Base-by-base conservation (phyloP, 1,284 basidiomycete genomes). In the Cryptococcus hybrid region DNA sequence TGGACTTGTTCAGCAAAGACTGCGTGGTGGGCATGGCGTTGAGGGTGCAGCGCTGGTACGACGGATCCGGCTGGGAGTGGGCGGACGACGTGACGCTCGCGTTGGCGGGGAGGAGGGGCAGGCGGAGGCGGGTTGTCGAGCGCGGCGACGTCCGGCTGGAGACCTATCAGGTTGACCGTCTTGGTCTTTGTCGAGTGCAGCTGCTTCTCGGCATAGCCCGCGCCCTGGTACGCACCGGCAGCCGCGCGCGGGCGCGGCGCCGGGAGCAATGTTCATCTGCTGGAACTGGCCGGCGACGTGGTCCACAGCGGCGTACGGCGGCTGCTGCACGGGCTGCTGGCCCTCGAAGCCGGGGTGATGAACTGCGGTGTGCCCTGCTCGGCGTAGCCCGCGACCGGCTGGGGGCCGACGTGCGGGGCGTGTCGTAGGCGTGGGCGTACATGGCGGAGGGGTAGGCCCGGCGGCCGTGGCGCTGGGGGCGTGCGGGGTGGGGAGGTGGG, bases 11-110 rank as follows among this genome's bases (percentile, higher is more conserved):
- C 58, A 99, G 82, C 6, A 99, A 84, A 11, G 90, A 89, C 62
- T 89, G 86, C 15, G 92, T 92, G n/a, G 90, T 94, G 2, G 96
- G 96, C 62, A 99, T 85, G 9, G 91, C 87, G 70, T 96, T 94
- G 61, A 99, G 78, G 1, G 96, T 99, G 68, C 84, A 88, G 50
- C 96, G 88, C 80, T 96, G 92, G 79, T 97, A 99, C 12, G 89
- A 93, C 37, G 88, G 84, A 71, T 98, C 89, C 18, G 93, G 88
- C 70, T 94, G 92, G 46, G 89, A 86, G 54, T 83, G 81, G 0
- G 92, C 43, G 18, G 88, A 87, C 40, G 86, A 85, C 7, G 92
- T 89, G 60, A 98, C 83, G 60, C 86, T 87, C 7, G 93, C 81
- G 57, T 81, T 80, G n/a, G 91, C 87, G 1, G 96, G 94, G 7